Evolutionary conservation across 805 yeast species (phyloP).

Genomic region (Blastobotrys parvus): DNA sequence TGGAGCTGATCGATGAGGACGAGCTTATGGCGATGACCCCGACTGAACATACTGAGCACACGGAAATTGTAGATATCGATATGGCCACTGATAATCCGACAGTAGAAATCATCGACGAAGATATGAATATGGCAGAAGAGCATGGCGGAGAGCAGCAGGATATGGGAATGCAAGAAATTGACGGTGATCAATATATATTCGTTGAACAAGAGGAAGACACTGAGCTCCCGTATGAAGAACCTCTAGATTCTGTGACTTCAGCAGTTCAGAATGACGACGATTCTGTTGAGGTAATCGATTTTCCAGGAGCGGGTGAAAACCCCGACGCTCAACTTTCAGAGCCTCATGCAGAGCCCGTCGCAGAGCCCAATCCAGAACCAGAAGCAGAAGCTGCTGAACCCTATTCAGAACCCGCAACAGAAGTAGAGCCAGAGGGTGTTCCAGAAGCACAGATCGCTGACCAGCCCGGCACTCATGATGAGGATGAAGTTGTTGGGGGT

Average conservation of each 20-base stretch:
- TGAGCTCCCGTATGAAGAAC: too few species aligned
- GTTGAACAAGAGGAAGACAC: not conserved
- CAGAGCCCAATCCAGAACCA: too few species aligned
- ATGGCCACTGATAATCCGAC: not conserved
- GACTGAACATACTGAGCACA: not conserved
- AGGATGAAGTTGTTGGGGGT: not conserved
- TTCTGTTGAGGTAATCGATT: too few species aligned
- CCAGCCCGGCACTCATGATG: too few species aligned
- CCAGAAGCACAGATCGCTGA: too few species aligned
- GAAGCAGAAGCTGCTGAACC: too few species aligned
- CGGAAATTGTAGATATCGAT: not conserved
- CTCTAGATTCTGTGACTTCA: too few species aligned
- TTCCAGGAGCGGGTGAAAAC: too few species aligned
- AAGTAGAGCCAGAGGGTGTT: too few species aligned
- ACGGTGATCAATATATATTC: not conserved
- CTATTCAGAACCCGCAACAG: too few species aligned
- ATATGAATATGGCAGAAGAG: not conserved
- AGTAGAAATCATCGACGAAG: not conserved
- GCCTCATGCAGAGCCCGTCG: too few species aligned
- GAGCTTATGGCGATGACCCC: not conserved
- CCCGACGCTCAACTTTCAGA: too few species aligned
- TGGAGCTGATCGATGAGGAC: not conserved
- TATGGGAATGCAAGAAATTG: not conserved
- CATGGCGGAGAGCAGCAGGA: not conserved
- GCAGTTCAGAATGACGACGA: not conserved